A percentile compares a stretch with the other conserved stretches of the same genome.
Evolutionary conservation across 176 grass and related monocot genomes (phyloP).

Genomic region (Avena atlantica): DNA sequence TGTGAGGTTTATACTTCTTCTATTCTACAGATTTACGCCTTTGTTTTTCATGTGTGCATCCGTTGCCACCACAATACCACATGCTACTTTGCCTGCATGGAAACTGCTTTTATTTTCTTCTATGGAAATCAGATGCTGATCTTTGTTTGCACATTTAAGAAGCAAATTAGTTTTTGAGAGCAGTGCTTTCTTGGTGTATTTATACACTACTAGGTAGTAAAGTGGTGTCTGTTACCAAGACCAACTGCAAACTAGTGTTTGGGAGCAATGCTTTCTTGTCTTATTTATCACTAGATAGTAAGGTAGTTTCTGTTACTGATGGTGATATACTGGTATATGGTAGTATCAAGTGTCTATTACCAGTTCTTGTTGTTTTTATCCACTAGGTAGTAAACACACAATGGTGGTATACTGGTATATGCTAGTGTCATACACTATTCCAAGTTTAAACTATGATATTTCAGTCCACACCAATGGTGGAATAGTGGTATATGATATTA

Average conservation of each 20-base stretch:
- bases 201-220: background rate
- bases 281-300: background rate
- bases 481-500: background rate
- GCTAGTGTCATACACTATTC: background rate
- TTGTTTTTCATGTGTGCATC: background rate
- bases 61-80: background rate
- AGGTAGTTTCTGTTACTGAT: slow-evolving; percentile 1
- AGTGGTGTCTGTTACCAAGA: slow-evolving; percentile 16
- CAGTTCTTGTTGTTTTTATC: too few relatives aligned
- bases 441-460: background rate
- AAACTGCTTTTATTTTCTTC: background rate
- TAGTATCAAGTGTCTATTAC: too few relatives aligned
- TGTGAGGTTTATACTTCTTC: background rate
- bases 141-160: too few relatives aligned
- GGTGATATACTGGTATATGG: background rate
- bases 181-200: background rate
- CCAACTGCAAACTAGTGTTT: background rate
- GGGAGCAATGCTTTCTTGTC: background rate
- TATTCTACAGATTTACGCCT: background rate
- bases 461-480: background rate
- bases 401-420: too few relatives aligned
- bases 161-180: slow-evolving; percentile 19
- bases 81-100: slow-evolving; percentile 10
- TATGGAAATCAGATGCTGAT: too few relatives aligned
- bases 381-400: too few relatives aligned